Evolutionary conservation across 306 rosid species (phyloP).

Genomic region (Cucurbita maxima): DNA sequence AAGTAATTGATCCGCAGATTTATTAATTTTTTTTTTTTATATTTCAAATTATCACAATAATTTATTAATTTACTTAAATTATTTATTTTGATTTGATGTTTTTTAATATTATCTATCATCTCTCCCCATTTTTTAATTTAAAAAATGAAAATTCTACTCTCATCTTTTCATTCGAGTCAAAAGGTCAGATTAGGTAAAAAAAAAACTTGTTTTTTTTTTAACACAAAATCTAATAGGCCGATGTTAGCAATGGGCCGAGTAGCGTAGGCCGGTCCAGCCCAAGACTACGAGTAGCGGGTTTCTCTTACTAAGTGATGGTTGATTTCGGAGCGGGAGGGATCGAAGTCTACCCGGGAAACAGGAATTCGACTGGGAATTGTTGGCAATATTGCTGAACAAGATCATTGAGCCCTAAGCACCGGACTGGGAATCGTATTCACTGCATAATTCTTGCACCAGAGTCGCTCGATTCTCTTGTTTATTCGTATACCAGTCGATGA

Average conservation of each 20-base stretch:
- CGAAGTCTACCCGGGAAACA: slow-evolving; percentile 3
- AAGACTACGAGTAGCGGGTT: neutral
- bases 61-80: no score
- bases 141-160: no score
- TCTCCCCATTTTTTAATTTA: no score
- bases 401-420: slow-evolving; percentile 3
- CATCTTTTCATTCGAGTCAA: no score
- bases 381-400: neutral
- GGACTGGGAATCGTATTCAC: neutral
- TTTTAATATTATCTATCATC: no score
- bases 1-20: no score
- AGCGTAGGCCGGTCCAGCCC: neutral
- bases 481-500: neutral
- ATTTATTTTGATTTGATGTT: no score
- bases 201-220: no score
- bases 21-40: no score
- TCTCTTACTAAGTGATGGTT: neutral
- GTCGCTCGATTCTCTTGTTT: neutral
- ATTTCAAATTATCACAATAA: no score
- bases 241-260: neutral
- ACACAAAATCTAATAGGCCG: neutral
- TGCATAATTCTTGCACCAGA: neutral
- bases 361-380: neutral
- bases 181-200: no score
- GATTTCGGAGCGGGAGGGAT: neutral